phyloP scores from a whole-genome alignment of 768 basidiomycete genomes.

The Coprinopsis sp. region DNA sequence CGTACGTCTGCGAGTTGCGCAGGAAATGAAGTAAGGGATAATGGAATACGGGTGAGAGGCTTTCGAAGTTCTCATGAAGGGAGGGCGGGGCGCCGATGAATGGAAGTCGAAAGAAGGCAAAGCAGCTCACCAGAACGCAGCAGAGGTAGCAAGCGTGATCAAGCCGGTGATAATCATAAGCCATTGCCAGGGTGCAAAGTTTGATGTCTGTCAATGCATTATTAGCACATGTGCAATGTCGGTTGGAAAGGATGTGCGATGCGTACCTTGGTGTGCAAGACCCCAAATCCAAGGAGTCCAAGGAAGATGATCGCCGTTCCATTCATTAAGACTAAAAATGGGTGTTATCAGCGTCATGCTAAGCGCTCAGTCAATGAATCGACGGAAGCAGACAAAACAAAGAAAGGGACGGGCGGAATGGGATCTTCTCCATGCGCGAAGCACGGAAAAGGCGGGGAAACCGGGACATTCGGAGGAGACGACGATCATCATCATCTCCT shows the following conservation, averaged over 20 bases:
- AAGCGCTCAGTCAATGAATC: too few relatives aligned
- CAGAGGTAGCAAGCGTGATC: slow-evolving; percentile 49
- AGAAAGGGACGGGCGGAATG: slow-evolving; percentile 1
- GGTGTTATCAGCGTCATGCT: too few relatives aligned
- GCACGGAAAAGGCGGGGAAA: not conserved
- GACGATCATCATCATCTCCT: too few relatives aligned
- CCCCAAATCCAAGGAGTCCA: slow-evolving; percentile 66
- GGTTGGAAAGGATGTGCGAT: not conserved
- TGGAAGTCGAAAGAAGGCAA: slow-evolving; percentile 1
- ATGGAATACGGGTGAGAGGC: not conserved
- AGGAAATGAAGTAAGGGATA: too few relatives aligned
- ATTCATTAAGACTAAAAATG: slow-evolving; percentile 67
- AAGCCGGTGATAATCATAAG: slow-evolving; percentile 67
- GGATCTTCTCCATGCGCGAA: too few relatives aligned
- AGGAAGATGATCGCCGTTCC: slow-evolving; percentile 69
- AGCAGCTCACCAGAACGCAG: slow-evolving; percentile 57
- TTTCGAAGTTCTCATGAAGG: not conserved
- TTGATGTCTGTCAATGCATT: slow-evolving; percentile 42
- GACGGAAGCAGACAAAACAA: not conserved
- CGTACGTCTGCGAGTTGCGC: too few relatives aligned
- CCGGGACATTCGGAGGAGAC: not conserved
- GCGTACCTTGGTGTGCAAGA: slow-evolving; percentile 52
- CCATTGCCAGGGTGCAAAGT: slow-evolving; percentile 76
- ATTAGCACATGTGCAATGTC: not conserved
- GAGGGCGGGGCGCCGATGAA: not conserved